Percentiles rank a stretch among this genome's conserved stretches.
These are phyloP conservation scores for Medicago arabica DNA, from an alignment of 306 rosid species.

Conservation along the genomic window DNA sequence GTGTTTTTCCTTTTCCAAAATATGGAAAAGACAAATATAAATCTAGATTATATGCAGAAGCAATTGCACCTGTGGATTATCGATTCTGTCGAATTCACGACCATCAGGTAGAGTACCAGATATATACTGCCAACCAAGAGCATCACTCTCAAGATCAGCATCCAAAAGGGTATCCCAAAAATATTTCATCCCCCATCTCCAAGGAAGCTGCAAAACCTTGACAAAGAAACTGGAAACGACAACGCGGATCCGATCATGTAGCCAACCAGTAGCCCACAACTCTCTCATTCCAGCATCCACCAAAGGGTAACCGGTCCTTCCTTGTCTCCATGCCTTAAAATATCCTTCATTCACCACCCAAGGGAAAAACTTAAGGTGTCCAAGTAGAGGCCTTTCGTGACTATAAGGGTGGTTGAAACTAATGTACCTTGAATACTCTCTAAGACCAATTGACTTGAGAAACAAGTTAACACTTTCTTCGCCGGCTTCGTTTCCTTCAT, in stretches of 20 bases:
- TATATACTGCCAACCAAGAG: slow-evolving; percentile 99
- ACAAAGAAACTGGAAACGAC: slow-evolving; percentile 99
- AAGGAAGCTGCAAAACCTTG: slow-evolving; percentile 99
- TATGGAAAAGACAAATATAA: not conserved
- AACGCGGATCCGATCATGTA: slow-evolving; percentile 94
- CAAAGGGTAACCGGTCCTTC: slow-evolving; percentile 97
- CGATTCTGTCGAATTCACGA: slow-evolving; percentile 90
- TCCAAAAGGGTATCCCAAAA: slow-evolving; percentile 99
- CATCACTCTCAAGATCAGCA: slow-evolving; percentile 98
- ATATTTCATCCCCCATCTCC: slow-evolving; percentile 99
- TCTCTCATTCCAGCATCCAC: slow-evolving; percentile 99
- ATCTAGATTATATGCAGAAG: slow-evolving; percentile 25
- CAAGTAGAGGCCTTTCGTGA: slow-evolving; percentile 91
- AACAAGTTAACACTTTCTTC: slow-evolving; percentile 98
- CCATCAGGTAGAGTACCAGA: slow-evolving; percentile 97
- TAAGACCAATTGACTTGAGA: slow-evolving; percentile 91
- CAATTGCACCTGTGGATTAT: slow-evolving; percentile 90
- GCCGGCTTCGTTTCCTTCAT: slow-evolving; percentile 93
- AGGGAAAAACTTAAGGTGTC: slow-evolving; percentile 91
- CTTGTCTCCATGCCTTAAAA: slow-evolving; percentile 99
- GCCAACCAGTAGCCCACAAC: slow-evolving; percentile 99
- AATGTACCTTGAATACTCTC: slow-evolving; percentile 96
- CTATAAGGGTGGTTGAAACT: slow-evolving; percentile 95
- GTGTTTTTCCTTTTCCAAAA: slow-evolving; percentile 10
- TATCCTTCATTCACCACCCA: slow-evolving; percentile 81